Evolutionary conservation across 2,329 filamentous ascomycete species (phyloP).

Genomic region (Nannizzia gypsea): DNA sequence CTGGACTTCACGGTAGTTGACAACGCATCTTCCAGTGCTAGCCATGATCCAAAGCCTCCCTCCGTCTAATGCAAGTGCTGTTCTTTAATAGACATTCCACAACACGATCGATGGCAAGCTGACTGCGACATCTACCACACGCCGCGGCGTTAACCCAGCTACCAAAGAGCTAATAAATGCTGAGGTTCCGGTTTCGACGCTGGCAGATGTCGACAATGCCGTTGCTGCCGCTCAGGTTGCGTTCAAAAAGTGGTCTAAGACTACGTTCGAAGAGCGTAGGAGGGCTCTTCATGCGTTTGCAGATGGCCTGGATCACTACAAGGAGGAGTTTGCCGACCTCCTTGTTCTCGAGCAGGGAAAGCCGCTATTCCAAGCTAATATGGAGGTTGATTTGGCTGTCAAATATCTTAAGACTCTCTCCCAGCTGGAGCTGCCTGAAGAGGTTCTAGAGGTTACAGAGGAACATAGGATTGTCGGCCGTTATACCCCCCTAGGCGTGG

Average conservation of each 20-base stretch:
- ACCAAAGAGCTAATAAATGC: slow-evolving; percentile 36
- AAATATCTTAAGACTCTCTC: slow-evolving; percentile 4
- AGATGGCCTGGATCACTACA: slow-evolving; percentile 31
- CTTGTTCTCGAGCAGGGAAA: slow-evolving; percentile 42
- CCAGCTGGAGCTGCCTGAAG: slow-evolving; percentile 28
- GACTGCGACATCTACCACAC: slow-evolving; percentile 24
- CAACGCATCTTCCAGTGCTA: too few relatives aligned
- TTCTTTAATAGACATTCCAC: slow-evolving; percentile 27
- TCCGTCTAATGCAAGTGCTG: neutral
- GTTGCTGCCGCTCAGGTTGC: slow-evolving; percentile 37
- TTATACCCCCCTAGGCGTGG: slow-evolving; percentile 10
- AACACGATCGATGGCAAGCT: slow-evolving; percentile 37
- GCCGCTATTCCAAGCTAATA: slow-evolving; percentile 22
- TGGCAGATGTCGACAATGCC: slow-evolving; percentile 36
- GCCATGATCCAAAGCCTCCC: neutral
- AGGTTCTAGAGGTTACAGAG: slow-evolving; percentile 36
- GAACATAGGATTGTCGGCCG: slow-evolving; percentile 9
- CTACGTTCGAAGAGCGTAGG: slow-evolving; percentile 34
- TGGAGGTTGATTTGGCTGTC: neutral
- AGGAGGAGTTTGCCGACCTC: slow-evolving; percentile 35
- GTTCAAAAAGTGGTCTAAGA: slow-evolving; percentile 38
- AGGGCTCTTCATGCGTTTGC: slow-evolving; percentile 31
- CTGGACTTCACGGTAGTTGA: neutral
- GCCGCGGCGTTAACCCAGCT: slow-evolving; percentile 35
- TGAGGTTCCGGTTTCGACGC: slow-evolving; percentile 35